Evolutionary conservation across 1,139 yeast genomes (phyloP).

Genomic region (Suhomyces bokatorum): DNA sequence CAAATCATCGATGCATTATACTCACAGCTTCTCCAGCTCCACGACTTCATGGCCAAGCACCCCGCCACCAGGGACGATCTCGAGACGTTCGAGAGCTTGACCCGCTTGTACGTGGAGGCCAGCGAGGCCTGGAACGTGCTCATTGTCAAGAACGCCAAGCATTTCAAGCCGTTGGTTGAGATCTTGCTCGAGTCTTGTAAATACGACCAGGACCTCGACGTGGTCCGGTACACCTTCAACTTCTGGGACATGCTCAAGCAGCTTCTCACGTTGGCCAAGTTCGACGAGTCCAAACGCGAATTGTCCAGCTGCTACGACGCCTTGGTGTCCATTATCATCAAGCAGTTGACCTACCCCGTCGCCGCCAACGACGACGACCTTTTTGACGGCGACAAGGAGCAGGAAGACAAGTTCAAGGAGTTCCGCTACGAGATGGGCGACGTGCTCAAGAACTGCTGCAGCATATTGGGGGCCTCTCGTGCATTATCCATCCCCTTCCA

Average conservation of each 20-base stretch:
- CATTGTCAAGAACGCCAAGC: constrained; percentile 70
- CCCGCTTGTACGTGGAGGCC: constrained; percentile 84
- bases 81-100: constrained; percentile 69
- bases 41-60: constrained; percentile 42
- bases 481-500: constrained; percentile 67
- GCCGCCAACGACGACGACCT: constrained; percentile 42
- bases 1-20: constrained; percentile 67
- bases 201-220: constrained; percentile 78
- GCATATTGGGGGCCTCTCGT: constrained; percentile 73
- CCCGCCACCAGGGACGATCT: constrained; percentile 56
- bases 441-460: constrained; percentile 91
- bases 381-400: constrained; percentile 68
- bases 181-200: constrained; percentile 63
- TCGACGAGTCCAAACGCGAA: constrained; percentile 56
- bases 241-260: constrained; percentile 89
- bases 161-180: constrained; percentile 75
- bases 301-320: constrained; percentile 63
- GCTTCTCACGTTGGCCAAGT: constrained; percentile 63
- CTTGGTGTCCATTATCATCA: constrained; percentile 66
- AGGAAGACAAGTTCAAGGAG: constrained; percentile 89
- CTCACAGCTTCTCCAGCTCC: constrained; percentile 63
- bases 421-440: constrained; percentile 97
- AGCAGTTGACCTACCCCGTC: constrained; percentile 75
- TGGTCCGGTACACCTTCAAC: constrained; percentile 85
- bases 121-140: constrained; percentile 95